Evolutionary conservation across 2,329 filamentous ascomycete genomes (phyloP).

Genomic region (Pestalotiopsis sp.): DNA sequence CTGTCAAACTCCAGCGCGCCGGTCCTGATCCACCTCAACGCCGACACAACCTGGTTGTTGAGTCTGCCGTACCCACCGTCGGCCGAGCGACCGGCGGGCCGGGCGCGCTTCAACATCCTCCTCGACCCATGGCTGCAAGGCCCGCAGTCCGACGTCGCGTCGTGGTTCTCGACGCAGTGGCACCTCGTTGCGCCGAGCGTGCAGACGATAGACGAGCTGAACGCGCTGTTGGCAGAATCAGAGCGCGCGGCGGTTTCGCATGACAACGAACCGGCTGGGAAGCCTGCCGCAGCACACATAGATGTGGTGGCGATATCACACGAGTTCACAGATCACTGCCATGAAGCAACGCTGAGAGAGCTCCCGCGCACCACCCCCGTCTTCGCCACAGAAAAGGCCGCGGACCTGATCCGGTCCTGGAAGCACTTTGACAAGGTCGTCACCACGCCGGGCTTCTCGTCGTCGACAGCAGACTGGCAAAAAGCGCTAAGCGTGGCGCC

Average conservation of each 20-base stretch:
- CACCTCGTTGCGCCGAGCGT: slow-evolving; percentile 59
- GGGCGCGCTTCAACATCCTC: slow-evolving; percentile 64
- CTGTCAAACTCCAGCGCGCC: slow-evolving; percentile 23
- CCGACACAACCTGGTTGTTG: slow-evolving; percentile 70
- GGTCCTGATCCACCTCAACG: slow-evolving; percentile 67
- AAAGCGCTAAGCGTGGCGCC: slow-evolving; percentile 25
- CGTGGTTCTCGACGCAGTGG: slow-evolving; percentile 69
- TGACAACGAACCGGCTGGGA: slow-evolving; percentile 16
- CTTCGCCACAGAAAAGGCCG: slow-evolving; percentile 63
- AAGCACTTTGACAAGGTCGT: slow-evolving; percentile 60
- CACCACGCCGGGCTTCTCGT: slow-evolving; percentile 49
- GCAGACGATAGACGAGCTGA: slow-evolving; percentile 57
- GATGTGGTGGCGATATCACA: slow-evolving; percentile 65
- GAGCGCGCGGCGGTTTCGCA: slow-evolving; percentile 37
- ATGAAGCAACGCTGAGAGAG: slow-evolving; percentile 61
- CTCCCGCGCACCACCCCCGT: slow-evolving; percentile 57
- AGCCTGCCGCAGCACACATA: slow-evolving; percentile 43
- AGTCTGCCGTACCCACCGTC: slow-evolving; percentile 59
- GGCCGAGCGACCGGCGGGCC: slow-evolving; percentile 42
- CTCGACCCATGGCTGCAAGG: slow-evolving; percentile 69
- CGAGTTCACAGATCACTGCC: slow-evolving; percentile 72
- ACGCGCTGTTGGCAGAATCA: slow-evolving; percentile 51
- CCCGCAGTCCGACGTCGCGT: slow-evolving; percentile 63
- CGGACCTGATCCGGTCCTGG: slow-evolving; percentile 59
- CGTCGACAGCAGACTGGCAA: slow-evolving; percentile 26